These are phyloP conservation scores for Apiospora aurea DNA, from an alignment of 2,329 filamentous ascomycete species.

Conservation along the genomic window DNA sequence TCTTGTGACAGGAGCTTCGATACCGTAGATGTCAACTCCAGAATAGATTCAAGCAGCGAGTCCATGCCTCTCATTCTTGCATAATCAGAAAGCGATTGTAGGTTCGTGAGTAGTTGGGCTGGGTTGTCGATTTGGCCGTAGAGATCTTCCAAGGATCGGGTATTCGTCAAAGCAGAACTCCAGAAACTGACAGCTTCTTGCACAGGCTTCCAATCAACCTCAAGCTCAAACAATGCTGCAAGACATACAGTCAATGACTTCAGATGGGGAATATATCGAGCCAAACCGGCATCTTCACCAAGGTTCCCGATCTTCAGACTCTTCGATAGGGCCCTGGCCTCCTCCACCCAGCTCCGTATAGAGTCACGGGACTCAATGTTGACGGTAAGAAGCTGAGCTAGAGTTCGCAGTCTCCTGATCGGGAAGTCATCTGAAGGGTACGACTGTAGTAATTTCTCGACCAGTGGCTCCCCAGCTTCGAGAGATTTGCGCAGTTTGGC, in stretches of 20 bases:
- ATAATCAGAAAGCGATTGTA: conserved; percentile 59
- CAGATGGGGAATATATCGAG: conserved; percentile 56
- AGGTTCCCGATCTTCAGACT: conserved; percentile 46
- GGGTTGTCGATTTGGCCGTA: conserved; percentile 57
- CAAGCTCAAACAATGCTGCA: conserved; percentile 49
- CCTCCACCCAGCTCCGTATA: conserved; percentile 47
- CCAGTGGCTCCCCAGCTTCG: conserved; percentile 52
- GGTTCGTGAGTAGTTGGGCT: conserved; percentile 54
- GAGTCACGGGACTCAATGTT: conserved; percentile 54
- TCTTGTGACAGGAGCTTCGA: conserved; percentile 45
- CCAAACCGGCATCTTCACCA: conserved; percentile 54
- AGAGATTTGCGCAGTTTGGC: conserved; percentile 43
- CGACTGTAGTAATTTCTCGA: conserved; percentile 56
- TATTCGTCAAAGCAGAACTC: conserved; percentile 50
- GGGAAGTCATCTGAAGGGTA: conserved; percentile 60
- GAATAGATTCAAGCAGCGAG: conserved; percentile 51
- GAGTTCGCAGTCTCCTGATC: conserved; percentile 58
- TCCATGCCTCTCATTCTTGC: conserved; percentile 59
- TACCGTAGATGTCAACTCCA: conserved; percentile 55
- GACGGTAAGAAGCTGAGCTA: conserved; percentile 57
- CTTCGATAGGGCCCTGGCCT: conserved; percentile 48
- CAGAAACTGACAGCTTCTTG: conserved; percentile 51
- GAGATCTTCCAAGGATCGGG: conserved; percentile 49
- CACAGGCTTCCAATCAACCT: conserved; percentile 43
- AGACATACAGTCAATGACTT: conserved; percentile 54